Conservation (phyloP, 164 flowering plant species). For the Umbellularia californica region DNA sequence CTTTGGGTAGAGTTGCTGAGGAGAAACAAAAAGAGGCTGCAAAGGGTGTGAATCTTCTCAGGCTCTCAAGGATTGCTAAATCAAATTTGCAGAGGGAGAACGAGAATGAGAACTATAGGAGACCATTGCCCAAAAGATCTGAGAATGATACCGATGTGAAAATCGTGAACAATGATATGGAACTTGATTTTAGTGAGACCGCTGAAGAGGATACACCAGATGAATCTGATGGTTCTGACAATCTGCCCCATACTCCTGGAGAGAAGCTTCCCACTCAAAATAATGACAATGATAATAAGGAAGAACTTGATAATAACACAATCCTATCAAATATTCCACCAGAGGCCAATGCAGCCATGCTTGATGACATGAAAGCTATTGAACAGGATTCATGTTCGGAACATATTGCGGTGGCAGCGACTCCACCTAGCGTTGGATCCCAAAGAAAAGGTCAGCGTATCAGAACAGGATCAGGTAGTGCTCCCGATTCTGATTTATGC, state of each 20-base stretch:
- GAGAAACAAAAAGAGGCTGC: slow-evolving; percentile 58
- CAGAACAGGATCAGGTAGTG: slow-evolving; percentile 42
- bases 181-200: slow-evolving; percentile 94
- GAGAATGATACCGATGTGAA: slow-evolving; percentile 85
- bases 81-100: slow-evolving; percentile 84
- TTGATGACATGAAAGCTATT: slow-evolving; percentile 35
- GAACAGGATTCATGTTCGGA: slow-evolving; percentile 55
- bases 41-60: slow-evolving; percentile 71
- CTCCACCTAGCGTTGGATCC: slow-evolving; percentile 59
- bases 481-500: slow-evolving; percentile 42
- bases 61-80: slow-evolving; percentile 95
- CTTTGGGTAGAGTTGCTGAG: slow-evolving; percentile 43
- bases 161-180: slow-evolving; percentile 96
- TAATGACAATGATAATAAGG: slow-evolving; percentile 34
- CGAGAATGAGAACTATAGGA: slow-evolving; percentile 93
- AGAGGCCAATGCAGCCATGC: slow-evolving; percentile 22
- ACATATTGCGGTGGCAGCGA: slow-evolving; percentile 43
- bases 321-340: slow-evolving; percentile 26
- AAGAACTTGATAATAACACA: slow-evolving; percentile 24
- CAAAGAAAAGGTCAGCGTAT: slow-evolving; percentile 43
- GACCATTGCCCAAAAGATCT: slow-evolving; percentile 60
- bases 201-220: slow-evolving; percentile 68
- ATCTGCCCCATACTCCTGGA: slow-evolving; percentile 26
- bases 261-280: slow-evolving; percentile 33
- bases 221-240: slow-evolving; percentile 65